These are phyloP conservation scores for Penicillium nordicum DNA, from an alignment of 2,329 filamentous ascomycete genomes.

Conservation along the genomic window DNA sequence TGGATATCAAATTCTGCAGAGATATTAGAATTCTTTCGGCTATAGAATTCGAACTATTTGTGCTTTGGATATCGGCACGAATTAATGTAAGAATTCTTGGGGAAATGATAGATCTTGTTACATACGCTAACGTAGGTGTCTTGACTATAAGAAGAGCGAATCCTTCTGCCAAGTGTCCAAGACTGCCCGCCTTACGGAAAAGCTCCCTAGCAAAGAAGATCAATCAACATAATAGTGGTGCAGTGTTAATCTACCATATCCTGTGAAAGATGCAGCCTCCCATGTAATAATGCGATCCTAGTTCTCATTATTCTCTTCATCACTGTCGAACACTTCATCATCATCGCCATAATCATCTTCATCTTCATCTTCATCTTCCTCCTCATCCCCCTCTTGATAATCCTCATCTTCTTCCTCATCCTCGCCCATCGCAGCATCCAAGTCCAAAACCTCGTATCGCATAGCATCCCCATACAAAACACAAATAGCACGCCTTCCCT, in stretches of 20 bases:
- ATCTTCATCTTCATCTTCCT: constrained; percentile 21
- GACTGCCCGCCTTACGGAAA: too few relatives aligned
- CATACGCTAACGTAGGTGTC: too few relatives aligned
- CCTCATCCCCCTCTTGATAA: constrained; percentile 18
- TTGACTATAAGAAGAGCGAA: too few relatives aligned
- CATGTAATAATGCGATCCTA: background rate
- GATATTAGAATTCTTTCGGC: background rate
- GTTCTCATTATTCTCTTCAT: constrained; percentile 3
- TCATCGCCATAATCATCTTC: constrained; percentile 19
- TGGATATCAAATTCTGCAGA: constrained; percentile 14
- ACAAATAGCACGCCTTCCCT: constrained; percentile 51
- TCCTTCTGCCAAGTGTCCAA: too few relatives aligned
- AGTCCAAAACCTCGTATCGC: constrained; percentile 56
- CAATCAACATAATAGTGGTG: too few relatives aligned
- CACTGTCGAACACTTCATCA: background rate
- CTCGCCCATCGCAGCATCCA: constrained; percentile 45
- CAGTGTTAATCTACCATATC: background rate
- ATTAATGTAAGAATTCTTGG: too few relatives aligned
- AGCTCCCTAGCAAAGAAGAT: too few relatives aligned
- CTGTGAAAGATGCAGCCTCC: background rate
- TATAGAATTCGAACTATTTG: background rate
- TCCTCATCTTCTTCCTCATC: constrained; percentile 30
- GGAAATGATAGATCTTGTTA: too few relatives aligned
- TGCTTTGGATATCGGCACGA: too few relatives aligned
- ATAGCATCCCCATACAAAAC: constrained; percentile 54